Evolutionary conservation across 768 basidiomycete genomes (phyloP), one percentile per base, ranked within the genome.

Genomic region (Tulasnella sp.): DNA sequence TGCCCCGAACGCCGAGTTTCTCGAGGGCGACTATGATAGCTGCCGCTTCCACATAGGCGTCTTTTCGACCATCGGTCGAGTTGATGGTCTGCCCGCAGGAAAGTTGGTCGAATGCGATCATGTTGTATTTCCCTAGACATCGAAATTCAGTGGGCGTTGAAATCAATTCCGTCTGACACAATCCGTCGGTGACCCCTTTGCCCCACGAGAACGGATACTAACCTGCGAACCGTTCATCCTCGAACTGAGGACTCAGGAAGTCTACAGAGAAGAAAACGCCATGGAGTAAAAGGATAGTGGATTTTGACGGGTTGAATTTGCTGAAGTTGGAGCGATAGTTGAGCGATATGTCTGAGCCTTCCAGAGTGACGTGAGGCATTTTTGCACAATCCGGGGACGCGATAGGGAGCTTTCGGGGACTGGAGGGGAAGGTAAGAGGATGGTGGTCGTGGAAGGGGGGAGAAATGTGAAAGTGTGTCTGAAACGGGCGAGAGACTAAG

Each of bases 41-140:
- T 40, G 90, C 91, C 1, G 90, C 89, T 42, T 90, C 87, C 6
- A 91, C 90, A 86, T 90, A 92, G 73, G 83, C 85, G 79, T 93
- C 91, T 76, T 89, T 87, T 16, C 59, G 35, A 35, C 63, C 34
- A n/a, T 39, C 34, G 32, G 37, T 16, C 62, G 65, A 32, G 40
- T 67, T 67, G 52, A 65, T 59, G 8, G 47, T 69, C 35, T 52
- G 83, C 17, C 91, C 91, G 34, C 83, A 82, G 12, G 84, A 83
- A 12, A 91, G 87, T 76, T 86, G 85, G 78, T 92, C 91, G 77
- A 92, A 89, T 8, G 89, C 89, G 74, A 92, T 87, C 35, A 92
- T 78, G 77, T 92, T 92, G 79, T 84, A 91, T 42, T 81, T 79
- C 47, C 47, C 47, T 52, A 52, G 47, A 22, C 4, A n/a, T 52